phyloP scores from a whole-genome alignment of 441 rosid species.

The Croton laevigatus region DNA sequence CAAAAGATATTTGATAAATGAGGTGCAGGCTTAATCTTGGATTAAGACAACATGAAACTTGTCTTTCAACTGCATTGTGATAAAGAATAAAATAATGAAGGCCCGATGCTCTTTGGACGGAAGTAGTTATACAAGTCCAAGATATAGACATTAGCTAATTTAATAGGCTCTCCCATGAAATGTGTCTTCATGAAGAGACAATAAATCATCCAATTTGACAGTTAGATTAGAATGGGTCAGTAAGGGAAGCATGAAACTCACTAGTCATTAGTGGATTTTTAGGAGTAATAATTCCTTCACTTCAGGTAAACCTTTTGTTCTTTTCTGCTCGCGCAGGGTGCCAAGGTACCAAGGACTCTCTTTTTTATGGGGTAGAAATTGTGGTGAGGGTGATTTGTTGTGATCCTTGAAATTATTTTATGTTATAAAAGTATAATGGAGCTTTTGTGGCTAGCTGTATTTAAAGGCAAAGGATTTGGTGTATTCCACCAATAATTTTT shows the following conservation, averaged over 20 bases:
- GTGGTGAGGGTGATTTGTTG: conserved; percentile 7
- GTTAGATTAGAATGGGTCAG: conserved; percentile 28
- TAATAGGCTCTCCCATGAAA: conserved; percentile 19
- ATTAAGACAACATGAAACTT: conserved; percentile 11
- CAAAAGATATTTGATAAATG: conserved; percentile 1
- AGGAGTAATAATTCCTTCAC: too few species aligned
- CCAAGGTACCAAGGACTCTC: neutral
- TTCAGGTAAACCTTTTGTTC: neutral
- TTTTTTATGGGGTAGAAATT: conserved; percentile 8
- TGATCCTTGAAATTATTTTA: conserved; percentile 11
- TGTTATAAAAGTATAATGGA: conserved; percentile 11
- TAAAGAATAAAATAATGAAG: conserved; percentile 16
- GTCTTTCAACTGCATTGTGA: conserved; percentile 17
- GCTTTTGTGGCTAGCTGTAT: conserved; percentile 27
- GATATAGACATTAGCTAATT: conserved; percentile 15
- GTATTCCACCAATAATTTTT: conserved; percentile 29
- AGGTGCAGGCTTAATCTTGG: conserved; percentile 10
- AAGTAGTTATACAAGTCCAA: conserved; percentile 13
- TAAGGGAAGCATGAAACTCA: conserved; percentile 16
- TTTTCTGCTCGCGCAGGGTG: neutral
- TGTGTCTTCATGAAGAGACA: conserved; percentile 26
- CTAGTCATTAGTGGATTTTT: neutral
- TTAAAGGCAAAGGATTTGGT: conserved; percentile 28
- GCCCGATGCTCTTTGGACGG: conserved; percentile 17
- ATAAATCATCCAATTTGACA: conserved; percentile 21